Percentiles rank a stretch among this genome's conserved stretches.
Evolutionary conservation across 495 filamentous ascomycete genomes (phyloP).

Genomic region (Cladorrhinum samala): DNA sequence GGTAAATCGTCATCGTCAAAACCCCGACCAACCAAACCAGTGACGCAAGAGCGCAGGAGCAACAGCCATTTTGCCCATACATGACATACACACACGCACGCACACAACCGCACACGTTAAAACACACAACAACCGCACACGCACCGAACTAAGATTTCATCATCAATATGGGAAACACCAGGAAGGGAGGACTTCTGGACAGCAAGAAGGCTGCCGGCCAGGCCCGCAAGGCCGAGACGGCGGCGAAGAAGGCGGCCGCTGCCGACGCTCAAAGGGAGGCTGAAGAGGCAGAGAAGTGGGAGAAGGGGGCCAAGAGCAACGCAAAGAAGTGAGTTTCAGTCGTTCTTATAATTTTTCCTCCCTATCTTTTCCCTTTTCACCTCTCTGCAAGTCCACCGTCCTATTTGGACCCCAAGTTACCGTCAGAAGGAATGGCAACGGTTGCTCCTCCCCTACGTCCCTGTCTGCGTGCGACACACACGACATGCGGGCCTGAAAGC

Average conservation of each 20-base stretch:
- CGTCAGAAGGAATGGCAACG: too few species aligned
- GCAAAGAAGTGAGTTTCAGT: conserved; percentile 67
- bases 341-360: neutral
- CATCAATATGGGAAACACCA: conserved; percentile 55
- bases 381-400: too few species aligned
- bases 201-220: conserved; percentile 89
- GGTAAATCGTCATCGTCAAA: neutral
- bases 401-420: too few species aligned
- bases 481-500: too few species aligned
- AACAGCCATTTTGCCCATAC: neutral
- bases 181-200: conserved; percentile 59
- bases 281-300: conserved; percentile 73
- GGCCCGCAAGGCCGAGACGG: conserved; percentile 86
- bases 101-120: neutral
- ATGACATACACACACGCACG: neutral
- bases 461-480: too few species aligned
- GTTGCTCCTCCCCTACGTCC: too few species aligned
- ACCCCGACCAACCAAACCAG: too few species aligned
- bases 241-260: conserved; percentile 65
- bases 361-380: neutral
- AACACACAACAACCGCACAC: conserved; percentile 1
- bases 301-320: conserved; percentile 74
- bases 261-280: conserved; percentile 61
- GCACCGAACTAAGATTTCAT: too few species aligned
- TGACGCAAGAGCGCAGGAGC: neutral